A percentile compares a stretch with the other conserved stretches of the same genome.
phyloP scores from a whole-genome alignment of 2,329 filamentous ascomycete genomes.

The Cytospora paraplurivora region DNA sequence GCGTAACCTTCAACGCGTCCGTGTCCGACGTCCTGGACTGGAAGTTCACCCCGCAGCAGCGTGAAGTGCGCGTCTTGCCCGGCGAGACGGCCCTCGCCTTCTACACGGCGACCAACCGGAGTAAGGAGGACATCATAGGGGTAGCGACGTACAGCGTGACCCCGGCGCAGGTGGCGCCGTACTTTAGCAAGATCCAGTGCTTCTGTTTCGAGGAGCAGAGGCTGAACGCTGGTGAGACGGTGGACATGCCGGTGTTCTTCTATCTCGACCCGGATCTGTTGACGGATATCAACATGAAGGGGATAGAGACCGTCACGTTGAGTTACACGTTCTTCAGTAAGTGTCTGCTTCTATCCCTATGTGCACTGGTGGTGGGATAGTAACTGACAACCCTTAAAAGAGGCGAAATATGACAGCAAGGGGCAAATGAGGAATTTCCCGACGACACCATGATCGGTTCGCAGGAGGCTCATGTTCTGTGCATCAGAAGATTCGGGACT shows the following conservation, averaged over 20 bases:
- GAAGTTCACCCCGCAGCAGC: constrained; percentile 97
- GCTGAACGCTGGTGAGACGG: constrained; percentile 90
- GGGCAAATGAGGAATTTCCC: constrained; percentile 59
- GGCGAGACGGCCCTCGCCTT: constrained; percentile 97
- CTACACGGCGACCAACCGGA: constrained; percentile 93
- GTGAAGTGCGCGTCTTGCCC: constrained; percentile 90
- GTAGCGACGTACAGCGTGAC: constrained; percentile 98
- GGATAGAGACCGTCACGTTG: constrained; percentile 91
- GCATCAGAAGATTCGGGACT: not conserved
- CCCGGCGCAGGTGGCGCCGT: constrained; percentile 90
- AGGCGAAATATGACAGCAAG: constrained; percentile 83
- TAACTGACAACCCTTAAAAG: constrained; percentile 49
- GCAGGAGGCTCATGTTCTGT: not conserved
- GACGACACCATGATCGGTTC: constrained; percentile 27
- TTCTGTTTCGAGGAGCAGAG: constrained; percentile 99
- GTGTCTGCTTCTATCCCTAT: constrained; percentile 40
- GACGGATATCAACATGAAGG: constrained; percentile 89
- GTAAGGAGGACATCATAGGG: constrained; percentile 90
- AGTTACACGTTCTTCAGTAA: constrained; percentile 98
- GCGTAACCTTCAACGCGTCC: constrained; percentile 93
- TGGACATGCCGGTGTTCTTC: constrained; percentile 99
- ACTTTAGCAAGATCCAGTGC: constrained; percentile 99
- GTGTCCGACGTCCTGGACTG: constrained; percentile 94
- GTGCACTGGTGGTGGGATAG: not conserved
- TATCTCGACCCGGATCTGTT: constrained; percentile 96